These are phyloP conservation scores for Fusarium succisae DNA, from an alignment of 2,329 filamentous ascomycete species.

Conservation along the genomic window DNA sequence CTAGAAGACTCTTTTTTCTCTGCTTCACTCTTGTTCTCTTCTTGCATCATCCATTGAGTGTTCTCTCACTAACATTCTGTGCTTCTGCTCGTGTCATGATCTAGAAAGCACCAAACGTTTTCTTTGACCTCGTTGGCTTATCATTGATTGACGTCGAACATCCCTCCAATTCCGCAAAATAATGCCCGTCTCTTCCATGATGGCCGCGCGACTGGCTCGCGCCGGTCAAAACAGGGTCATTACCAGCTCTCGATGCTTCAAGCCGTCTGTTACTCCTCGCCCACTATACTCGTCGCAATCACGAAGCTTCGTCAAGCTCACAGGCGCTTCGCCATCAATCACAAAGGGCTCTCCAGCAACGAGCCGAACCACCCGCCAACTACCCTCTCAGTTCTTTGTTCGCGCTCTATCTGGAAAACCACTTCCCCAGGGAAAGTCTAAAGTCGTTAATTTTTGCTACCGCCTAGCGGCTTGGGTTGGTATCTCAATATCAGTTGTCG, in stretches of 20 bases:
- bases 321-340: constrained; percentile 17
- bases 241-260: constrained; percentile 22
- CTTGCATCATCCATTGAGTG: constrained; percentile 14
- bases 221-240: constrained; percentile 20
- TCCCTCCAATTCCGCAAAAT: not conserved
- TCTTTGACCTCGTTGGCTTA: not conserved
- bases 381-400: constrained; percentile 40
- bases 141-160: constrained; percentile 1
- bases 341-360: constrained; percentile 13
- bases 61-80: not conserved
- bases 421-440: constrained; percentile 59
- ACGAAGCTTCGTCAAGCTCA: constrained; percentile 36
- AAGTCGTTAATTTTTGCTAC: constrained; percentile 68
- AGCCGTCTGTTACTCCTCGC: constrained; percentile 20
- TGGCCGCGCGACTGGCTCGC: constrained; percentile 39
- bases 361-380: constrained; percentile 9
- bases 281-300: constrained; percentile 21
- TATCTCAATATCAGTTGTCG: constrained; percentile 76
- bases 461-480: constrained; percentile 71
- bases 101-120: constrained; percentile 1
- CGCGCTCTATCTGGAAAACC: constrained; percentile 63
- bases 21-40: not conserved
- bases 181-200: constrained; percentile 39
- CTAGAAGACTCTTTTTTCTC: not conserved
- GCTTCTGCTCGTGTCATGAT: constrained; percentile 18